These are phyloP conservation scores for Bruguiera parviflora DNA, from an alignment of 345 rosid species.

Conservation along the genomic window DNA sequence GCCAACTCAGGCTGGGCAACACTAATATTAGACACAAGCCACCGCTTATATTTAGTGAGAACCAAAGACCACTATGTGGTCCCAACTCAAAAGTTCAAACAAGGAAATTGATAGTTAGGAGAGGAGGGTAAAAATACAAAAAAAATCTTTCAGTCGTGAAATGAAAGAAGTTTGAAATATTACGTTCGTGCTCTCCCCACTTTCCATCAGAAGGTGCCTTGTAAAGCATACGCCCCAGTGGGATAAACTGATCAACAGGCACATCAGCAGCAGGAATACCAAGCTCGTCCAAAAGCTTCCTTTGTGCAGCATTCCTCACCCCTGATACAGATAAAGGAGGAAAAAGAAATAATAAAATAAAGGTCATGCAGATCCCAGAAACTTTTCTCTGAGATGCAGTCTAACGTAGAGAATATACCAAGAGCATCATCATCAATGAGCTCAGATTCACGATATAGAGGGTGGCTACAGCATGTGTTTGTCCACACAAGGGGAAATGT, in stretches of 20 bases:
- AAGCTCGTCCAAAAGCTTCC: conserved; percentile 95
- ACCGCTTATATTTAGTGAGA: not conserved
- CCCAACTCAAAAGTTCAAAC: not conserved
- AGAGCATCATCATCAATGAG: conserved; percentile 64
- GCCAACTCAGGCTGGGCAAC: not conserved
- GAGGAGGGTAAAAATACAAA: not conserved
- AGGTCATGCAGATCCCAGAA: not conserved
- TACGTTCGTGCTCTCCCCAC: conserved; percentile 99
- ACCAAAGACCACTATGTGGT: no score
- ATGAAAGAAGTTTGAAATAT: conserved; percentile 10
- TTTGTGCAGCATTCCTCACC: conserved; percentile 94
- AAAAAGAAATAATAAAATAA: not conserved
- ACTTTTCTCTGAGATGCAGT: not conserved
- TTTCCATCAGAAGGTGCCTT: conserved; percentile 98
- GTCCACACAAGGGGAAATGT: conserved; percentile 99
- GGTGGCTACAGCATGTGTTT: conserved; percentile 98
- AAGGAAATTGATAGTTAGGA: not conserved
- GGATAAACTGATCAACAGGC: conserved; percentile 76
- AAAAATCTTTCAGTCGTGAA: not conserved
- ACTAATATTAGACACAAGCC: not conserved
- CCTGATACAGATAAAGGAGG: conserved; percentile 37
- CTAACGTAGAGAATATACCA: conserved; percentile 40
- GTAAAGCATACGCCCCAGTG: conserved; percentile 79
- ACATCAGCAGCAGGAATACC: conserved; percentile 90
- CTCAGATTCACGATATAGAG: conserved; percentile 83